Conservation (phyloP, 1,284 basidiomycete genomes). For the Puccinia polysora region DNA sequence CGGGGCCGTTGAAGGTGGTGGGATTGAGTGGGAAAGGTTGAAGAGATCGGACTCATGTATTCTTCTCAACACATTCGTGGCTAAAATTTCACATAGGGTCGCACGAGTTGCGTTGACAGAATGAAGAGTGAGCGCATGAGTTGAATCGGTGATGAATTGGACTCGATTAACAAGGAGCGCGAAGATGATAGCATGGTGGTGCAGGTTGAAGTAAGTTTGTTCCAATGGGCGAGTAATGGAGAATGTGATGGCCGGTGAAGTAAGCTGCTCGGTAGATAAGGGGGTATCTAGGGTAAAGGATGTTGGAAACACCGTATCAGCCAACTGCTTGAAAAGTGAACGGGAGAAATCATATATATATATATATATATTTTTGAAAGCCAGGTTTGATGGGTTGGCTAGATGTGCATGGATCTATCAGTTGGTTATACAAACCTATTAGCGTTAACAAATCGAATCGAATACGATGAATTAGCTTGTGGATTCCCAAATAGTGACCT, state of each 20-base stretch:
- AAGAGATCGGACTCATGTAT: slow-evolving; percentile 42
- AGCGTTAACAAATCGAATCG: slow-evolving; percentile 16
- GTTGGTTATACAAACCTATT: slow-evolving; percentile 8
- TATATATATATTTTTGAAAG: no score
- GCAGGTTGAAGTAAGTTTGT: slow-evolving; percentile 28
- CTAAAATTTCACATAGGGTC: slow-evolving; percentile 50
- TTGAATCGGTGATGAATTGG: slow-evolving; percentile 41
- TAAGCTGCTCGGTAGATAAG: slow-evolving; percentile 39
- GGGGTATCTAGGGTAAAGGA: slow-evolving; percentile 27
- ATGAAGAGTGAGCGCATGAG: slow-evolving; percentile 38
- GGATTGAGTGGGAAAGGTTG: neutral
- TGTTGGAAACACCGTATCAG: no score
- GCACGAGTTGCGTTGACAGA: slow-evolving; percentile 49
- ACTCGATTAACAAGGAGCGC: slow-evolving; percentile 36
- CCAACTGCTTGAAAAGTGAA: no score
- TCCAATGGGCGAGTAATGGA: slow-evolving; percentile 41
- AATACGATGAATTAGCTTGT: slow-evolving; percentile 16
- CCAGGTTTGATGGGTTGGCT: no score
- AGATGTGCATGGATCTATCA: no score
- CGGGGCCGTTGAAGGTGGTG: neutral
- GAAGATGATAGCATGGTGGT: slow-evolving; percentile 35
- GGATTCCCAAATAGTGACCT: no score
- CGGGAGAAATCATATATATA: no score
- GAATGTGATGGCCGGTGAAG: slow-evolving; percentile 34
- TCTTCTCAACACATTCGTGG: slow-evolving; percentile 48